A percentile compares a stretch with the other conserved stretches of the same genome.
These are phyloP conservation scores for Neckera pumila DNA, from an alignment of 225 moss, liverwort and hornwort genomes.

Conservation along the genomic window DNA sequence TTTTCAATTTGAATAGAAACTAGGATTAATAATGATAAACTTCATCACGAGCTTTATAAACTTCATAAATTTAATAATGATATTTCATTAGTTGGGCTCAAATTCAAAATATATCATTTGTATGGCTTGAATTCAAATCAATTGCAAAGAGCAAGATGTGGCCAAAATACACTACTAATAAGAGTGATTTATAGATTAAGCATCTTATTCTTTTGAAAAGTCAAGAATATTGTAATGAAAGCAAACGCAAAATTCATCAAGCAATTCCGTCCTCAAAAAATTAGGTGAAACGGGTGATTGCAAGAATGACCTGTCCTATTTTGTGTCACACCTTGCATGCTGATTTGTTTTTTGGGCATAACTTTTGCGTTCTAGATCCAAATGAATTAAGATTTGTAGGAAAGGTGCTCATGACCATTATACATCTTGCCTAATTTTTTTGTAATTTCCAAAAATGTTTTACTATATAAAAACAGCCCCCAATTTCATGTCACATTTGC, in stretches of 20 bases:
- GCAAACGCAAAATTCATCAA: background rate
- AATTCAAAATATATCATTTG: background rate
- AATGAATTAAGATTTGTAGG: no score
- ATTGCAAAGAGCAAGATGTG: background rate
- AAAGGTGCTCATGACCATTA: no score
- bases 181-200: background rate
- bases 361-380: no score
- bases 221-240: background rate
- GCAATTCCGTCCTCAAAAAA: rapidly evolving
- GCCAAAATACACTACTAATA: background rate
- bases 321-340: no score
- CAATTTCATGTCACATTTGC: no score
- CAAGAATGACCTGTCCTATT: no score
- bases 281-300: no score
- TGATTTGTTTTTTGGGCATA: no score
- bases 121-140: background rate
- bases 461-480: no score
- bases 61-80: background rate
- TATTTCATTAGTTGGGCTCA: background rate
- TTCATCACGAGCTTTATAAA: no score
- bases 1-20: background rate
- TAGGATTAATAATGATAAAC: background rate
- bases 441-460: no score
- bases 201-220: background rate
- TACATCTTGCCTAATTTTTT: no score